A percentile compares a stretch with the other conserved stretches of the same genome.
Evolutionary conservation across 2,329 filamentous ascomycete genomes (phyloP).

Genomic region (Nigrospora oryzae): DNA sequence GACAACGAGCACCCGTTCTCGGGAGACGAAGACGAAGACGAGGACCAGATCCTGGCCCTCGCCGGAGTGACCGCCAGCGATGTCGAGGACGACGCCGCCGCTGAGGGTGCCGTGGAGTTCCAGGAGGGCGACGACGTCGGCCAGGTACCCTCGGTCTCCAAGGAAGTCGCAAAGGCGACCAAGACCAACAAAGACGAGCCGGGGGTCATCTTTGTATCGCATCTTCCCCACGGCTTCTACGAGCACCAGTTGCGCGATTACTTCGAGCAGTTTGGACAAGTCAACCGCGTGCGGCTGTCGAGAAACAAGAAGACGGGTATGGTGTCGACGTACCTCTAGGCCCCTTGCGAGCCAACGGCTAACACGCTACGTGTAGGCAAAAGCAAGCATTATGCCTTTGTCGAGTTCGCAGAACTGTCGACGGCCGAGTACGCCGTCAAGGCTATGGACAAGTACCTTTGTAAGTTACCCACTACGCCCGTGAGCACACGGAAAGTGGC

Average conservation of each 20-base stretch:
- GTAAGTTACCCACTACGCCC: not conserved
- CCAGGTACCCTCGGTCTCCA: slow-evolving; percentile 39
- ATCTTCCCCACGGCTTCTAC: slow-evolving; percentile 85
- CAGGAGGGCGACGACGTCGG: slow-evolving; percentile 41
- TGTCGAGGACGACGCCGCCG: slow-evolving; percentile 25
- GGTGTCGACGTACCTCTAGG: too few species aligned
- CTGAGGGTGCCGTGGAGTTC: slow-evolving; percentile 26
- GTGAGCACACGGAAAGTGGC: not conserved
- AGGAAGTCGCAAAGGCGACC: slow-evolving; percentile 29
- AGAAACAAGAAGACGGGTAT: too few species aligned
- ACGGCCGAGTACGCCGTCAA: slow-evolving; percentile 84
- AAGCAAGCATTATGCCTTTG: slow-evolving; percentile 89
- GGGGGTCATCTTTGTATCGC: slow-evolving; percentile 83
- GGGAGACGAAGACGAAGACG: slow-evolving; percentile 29
- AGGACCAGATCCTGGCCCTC: slow-evolving; percentile 32
- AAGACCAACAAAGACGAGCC: slow-evolving; percentile 41
- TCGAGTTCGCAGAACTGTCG: slow-evolving; percentile 75
- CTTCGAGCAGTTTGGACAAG: slow-evolving; percentile 85
- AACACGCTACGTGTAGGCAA: slow-evolving; percentile 44
- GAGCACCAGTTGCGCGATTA: slow-evolving; percentile 92
- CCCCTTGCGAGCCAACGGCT: too few species aligned
- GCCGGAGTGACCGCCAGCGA: slow-evolving; percentile 37
- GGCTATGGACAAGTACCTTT: slow-evolving; percentile 74
- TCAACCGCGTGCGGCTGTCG: slow-evolving; percentile 25
- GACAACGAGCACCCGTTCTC: slow-evolving; percentile 26